These are phyloP conservation scores for Cladosporium sp. DNA, from an alignment of 2,329 filamentous ascomycete species.

Conservation along the genomic window DNA sequence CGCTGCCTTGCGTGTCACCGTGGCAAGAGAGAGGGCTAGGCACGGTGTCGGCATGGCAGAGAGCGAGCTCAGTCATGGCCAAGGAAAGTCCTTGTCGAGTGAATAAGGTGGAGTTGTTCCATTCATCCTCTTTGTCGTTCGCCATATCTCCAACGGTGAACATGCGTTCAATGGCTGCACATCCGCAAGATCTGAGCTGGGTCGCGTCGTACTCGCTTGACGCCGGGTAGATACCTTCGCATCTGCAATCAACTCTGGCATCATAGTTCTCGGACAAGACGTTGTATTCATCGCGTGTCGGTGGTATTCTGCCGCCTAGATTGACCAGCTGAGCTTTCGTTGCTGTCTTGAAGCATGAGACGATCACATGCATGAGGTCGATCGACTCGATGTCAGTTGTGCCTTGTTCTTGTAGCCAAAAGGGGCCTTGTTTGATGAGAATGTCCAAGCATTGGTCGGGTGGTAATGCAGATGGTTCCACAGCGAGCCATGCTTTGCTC, in stretches of 20 bases:
- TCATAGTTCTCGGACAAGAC: constrained; percentile 12
- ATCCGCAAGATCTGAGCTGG: constrained; percentile 1
- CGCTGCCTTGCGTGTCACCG: background rate
- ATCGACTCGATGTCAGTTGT: background rate
- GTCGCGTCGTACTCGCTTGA: background rate
- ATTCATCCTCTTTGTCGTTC: constrained; percentile 1
- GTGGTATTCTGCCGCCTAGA: background rate
- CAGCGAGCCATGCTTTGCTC: constrained; percentile 3
- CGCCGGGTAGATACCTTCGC: background rate
- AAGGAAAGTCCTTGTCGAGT: background rate
- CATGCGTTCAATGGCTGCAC: constrained; percentile 7
- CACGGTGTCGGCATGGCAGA: background rate
- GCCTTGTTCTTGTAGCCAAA: background rate
- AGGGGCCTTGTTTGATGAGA: background rate
- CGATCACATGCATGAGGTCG: background rate
- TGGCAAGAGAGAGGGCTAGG: background rate
- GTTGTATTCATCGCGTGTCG: background rate
- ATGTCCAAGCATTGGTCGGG: background rate
- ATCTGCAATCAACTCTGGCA: constrained; percentile 1
- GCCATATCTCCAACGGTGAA: background rate
- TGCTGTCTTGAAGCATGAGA: constrained; percentile 3
- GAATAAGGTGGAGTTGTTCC: constrained; percentile 1
- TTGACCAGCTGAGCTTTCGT: background rate
- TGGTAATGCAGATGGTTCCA: background rate
- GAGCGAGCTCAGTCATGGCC: background rate